Evolutionary conservation across 306 rosid genomes (phyloP).

Genomic region (Parietaria judaica): DNA sequence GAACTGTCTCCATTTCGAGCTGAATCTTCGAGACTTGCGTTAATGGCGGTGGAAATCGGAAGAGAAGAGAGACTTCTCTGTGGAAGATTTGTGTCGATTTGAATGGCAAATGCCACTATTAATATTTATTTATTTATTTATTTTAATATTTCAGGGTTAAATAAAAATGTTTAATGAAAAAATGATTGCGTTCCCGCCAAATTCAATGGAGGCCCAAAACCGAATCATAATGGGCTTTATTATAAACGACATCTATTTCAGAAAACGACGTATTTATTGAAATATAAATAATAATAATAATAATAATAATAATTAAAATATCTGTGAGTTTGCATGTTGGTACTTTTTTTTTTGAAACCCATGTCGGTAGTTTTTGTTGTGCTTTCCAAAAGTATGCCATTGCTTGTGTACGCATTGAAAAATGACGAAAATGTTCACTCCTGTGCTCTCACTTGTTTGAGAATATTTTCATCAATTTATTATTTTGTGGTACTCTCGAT

Average conservation of each 20-base stretch:
- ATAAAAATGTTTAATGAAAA: not conserved
- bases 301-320: too few relatives aligned
- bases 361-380: too few relatives aligned
- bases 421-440: too few relatives aligned
- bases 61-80: not conserved
- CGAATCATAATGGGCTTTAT: not conserved
- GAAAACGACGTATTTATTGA: too few relatives aligned
- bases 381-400: too few relatives aligned
- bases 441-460: too few relatives aligned
- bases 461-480: too few relatives aligned
- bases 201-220: not conserved
- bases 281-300: too few relatives aligned
- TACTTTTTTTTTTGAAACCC: too few relatives aligned
- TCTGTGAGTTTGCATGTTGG: too few relatives aligned
- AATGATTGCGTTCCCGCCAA: not conserved
- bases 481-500: too few relatives aligned
- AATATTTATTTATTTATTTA: not conserved
- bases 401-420: too few relatives aligned
- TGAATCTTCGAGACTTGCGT: not conserved
- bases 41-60: not conserved
- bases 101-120: not conserved
- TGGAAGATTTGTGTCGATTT: not conserved
- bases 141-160: not conserved
- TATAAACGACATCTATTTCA: not conserved
- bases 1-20: conserved; percentile 31